Conservation (phyloP, 208 protist genomes). For the Leishmania tarentolae region DNA sequence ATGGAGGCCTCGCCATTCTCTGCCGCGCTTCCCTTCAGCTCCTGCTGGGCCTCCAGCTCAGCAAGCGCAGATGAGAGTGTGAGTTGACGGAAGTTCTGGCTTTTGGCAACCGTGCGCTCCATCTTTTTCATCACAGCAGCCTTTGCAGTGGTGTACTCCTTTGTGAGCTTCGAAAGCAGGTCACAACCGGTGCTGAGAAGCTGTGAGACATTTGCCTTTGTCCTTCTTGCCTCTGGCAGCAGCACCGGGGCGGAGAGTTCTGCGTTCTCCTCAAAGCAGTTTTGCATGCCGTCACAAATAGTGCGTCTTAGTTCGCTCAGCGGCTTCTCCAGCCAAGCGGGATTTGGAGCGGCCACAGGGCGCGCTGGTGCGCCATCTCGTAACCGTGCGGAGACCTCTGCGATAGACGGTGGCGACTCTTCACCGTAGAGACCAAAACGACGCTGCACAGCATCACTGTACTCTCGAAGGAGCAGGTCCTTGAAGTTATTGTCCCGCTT, state of each 20-base stretch:
- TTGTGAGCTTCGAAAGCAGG: neutral
- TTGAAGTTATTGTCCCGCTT: conserved; percentile 50
- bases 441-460: conserved; percentile 38
- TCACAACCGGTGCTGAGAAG: conserved; percentile 8
- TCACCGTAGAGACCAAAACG: conserved; percentile 55
- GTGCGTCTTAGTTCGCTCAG: conserved; percentile 14
- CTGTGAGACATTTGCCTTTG: conserved; percentile 15
- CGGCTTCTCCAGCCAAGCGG: conserved; percentile 29
- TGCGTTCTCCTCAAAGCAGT: conserved; percentile 14
- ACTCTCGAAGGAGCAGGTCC: conserved; percentile 51
- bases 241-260: conserved; percentile 15
- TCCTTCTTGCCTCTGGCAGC: conserved; percentile 17
- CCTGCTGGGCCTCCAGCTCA: conserved; percentile 25
- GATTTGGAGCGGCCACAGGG: neutral
- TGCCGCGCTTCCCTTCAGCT: neutral
- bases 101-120: neutral
- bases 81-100: neutral
- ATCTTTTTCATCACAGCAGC: conserved; percentile 5
- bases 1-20: neutral
- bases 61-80: conserved; percentile 18
- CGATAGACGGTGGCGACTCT: conserved; percentile 26
- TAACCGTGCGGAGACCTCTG: conserved; percentile 17
- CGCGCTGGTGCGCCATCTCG: conserved; percentile 4
- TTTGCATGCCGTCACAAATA: neutral
- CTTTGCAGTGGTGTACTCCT: conserved; percentile 24